phyloP scores from a whole-genome alignment of 73 alveolate species.

The Paraurostyla sp. region DNA sequence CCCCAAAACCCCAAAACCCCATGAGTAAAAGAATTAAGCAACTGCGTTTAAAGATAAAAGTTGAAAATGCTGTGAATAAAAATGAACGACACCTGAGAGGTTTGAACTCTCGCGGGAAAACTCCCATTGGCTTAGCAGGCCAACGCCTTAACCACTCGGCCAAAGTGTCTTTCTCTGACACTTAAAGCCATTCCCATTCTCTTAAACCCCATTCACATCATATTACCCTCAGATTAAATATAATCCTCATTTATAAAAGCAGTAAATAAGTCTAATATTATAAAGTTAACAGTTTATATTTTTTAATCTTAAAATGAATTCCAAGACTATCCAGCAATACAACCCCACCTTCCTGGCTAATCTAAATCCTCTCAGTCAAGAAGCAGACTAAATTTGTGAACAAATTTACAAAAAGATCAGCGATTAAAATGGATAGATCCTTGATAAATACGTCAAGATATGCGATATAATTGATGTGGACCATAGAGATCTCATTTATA shows the following conservation, averaged over 20 bases:
- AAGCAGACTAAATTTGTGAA: slow-evolving; percentile 35
- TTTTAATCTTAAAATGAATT: not conserved
- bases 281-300: not conserved
- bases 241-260: too few species aligned
- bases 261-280: not conserved
- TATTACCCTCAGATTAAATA: too few species aligned
- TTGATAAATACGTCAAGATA: slow-evolving; percentile 13
- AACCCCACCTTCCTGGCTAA: not conserved
- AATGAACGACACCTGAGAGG: slow-evolving; percentile 94
- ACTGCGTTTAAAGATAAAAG: not conserved
- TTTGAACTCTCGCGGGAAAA: slow-evolving; percentile 96
- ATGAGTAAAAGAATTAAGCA: too few species aligned
- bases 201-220: not conserved
- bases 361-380: slow-evolving; percentile 18
- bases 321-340: not conserved
- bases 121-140: slow-evolving; percentile 97
- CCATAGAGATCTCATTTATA: slow-evolving; percentile 3
- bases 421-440: not conserved
- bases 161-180: slow-evolving; percentile 83
- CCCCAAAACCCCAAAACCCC: too few species aligned
- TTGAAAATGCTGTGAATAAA: not conserved
- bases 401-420: not conserved
- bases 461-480: slow-evolving; percentile 13
- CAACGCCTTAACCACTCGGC: slow-evolving; percentile 99
- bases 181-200: not conserved